phyloP scores from a whole-genome alignment of 1,284 basidiomycete species.

The Ganoderma meredithae region DNA sequence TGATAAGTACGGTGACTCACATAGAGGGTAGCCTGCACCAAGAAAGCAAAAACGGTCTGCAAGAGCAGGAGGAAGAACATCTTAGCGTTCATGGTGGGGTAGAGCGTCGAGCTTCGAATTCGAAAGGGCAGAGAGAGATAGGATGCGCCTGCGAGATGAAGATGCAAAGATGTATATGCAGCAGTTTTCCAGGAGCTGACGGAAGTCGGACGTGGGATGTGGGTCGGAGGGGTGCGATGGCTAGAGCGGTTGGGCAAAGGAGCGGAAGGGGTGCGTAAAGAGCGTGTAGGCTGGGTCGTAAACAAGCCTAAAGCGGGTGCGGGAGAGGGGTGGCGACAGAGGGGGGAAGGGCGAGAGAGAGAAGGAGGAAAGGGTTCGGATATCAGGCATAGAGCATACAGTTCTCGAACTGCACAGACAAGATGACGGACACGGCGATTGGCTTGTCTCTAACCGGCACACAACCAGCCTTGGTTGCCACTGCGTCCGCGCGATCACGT shows the following conservation, averaged over 20 bases:
- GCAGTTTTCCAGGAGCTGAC: slow-evolving; percentile 7
- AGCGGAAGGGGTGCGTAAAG: slow-evolving; percentile 21
- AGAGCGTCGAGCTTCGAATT: slow-evolving; percentile 6
- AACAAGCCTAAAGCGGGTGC: slow-evolving; percentile 13
- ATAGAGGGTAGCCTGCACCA: slow-evolving; percentile 30
- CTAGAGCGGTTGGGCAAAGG: slow-evolving; percentile 13
- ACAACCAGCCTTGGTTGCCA: slow-evolving; percentile 20
- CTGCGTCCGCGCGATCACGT: slow-evolving; percentile 30
- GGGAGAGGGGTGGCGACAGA: background rate
- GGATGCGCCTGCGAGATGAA: slow-evolving; percentile 16
- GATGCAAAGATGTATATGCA: slow-evolving; percentile 10
- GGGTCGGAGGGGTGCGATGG: slow-evolving; percentile 13
- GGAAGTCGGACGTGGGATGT: slow-evolving; percentile 6
- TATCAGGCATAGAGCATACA: slow-evolving; percentile 13
- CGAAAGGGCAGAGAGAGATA: background rate
- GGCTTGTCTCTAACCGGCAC: background rate
- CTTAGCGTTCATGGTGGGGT: slow-evolving; percentile 22
- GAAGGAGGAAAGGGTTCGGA: background rate
- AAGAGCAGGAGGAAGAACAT: slow-evolving; percentile 28
- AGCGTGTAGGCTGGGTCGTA: slow-evolving; percentile 16
- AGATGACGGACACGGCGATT: background rate
- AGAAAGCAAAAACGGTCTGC: slow-evolving; percentile 23
- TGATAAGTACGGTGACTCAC: slow-evolving; percentile 18
- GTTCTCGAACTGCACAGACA: slow-evolving; percentile 4
- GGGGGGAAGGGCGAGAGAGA: background rate